A percentile compares a stretch with the other conserved stretches of the same genome.
These are phyloP conservation scores for Zizania latifolia DNA, from an alignment of 176 grass and related monocot species.

Conservation along the genomic window DNA sequence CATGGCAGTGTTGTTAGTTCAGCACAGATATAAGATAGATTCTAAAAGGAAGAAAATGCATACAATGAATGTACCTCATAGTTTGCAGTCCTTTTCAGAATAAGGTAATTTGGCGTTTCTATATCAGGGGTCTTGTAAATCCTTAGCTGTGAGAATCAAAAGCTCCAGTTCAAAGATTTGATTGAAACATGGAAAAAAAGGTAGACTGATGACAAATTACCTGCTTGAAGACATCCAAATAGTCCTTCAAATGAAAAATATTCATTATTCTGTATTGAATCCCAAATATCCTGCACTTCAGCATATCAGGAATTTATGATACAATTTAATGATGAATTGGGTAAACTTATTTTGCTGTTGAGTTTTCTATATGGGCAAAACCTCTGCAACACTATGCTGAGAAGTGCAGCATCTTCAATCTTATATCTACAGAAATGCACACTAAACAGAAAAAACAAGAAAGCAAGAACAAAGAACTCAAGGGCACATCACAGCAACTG, in stretches of 20 bases:
- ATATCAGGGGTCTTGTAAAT: slow-evolving; percentile 90
- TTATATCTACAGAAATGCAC: neutral
- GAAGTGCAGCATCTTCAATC: neutral
- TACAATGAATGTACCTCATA: slow-evolving; percentile 60
- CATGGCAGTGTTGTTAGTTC: neutral
- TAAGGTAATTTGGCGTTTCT: slow-evolving; percentile 80
- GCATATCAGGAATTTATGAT: neutral
- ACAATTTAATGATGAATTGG: neutral
- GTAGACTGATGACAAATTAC: slow-evolving; percentile 31
- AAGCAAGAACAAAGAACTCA: neutral
- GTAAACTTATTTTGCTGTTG: slow-evolving; percentile 3
- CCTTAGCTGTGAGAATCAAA: slow-evolving; percentile 56
- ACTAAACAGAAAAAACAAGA: neutral
- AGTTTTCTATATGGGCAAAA: slow-evolving; percentile 7
- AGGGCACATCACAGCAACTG: neutral
- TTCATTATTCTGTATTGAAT: slow-evolving; percentile 75
- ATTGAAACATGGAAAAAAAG: neutral
- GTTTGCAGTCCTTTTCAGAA: slow-evolving; percentile 72
- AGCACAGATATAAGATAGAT: neutral
- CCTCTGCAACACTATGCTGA: neutral
- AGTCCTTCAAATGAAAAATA: slow-evolving; percentile 88
- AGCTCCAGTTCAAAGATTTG: slow-evolving; percentile 17
- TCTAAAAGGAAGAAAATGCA: neutral
- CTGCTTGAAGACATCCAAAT: slow-evolving; percentile 63
- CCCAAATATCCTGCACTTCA: slow-evolving; percentile 75